Base-by-base conservation (phyloP, 2,329 filamentous ascomycete species). In the Stachybotrys chartarum region DNA sequence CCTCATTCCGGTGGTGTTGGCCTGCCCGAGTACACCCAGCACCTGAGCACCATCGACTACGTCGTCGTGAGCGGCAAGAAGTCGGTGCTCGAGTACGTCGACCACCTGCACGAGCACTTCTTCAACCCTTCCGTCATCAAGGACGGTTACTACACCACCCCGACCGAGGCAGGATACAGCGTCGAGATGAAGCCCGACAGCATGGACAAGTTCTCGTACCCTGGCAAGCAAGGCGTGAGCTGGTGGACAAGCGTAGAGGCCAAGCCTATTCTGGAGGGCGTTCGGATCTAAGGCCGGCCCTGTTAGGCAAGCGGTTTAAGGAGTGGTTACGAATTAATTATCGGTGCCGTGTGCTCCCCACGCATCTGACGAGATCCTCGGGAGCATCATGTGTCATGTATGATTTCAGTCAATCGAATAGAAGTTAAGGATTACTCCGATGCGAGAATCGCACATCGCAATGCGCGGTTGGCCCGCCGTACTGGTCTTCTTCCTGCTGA, bases 41-140 rank as follows among this genome's bases (percentile, higher is more conserved):
- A 96, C 73, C 74, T 96, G 58, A 90, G 85, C 72, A 96, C 91
- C 14, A 94, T 97, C 62, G 92, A 97, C 73, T 96, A 96, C 64
- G 89, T 96, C 4, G 87, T 87, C 49, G 90, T 96, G 1, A 87
- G 81, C 58, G 91, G 89, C 17, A 89, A 91, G 78, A 81, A 85
- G 67, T 90, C 85, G 30, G 83, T 96, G 50, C 76, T 96, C 56
- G 92, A 97, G 77, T 96, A 92, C 72, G 91, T 96, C 30, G 91
- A 96, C 69, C 90, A 96, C 72, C 74, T 96, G 66, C 92, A 96
- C 72, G 91, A 96, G 80, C 91, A 96, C 75, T 96, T 96, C 70
- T 76, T 90, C 66, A 82, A 96, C 71, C 91, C 91, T 1, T 82
- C 85, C 2, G 81, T 86, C 55, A 90, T 96, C 64, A 84, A 86